Conservation (phyloP, 805 yeast genomes). For the Metschnikowia reukaufii region DNA sequence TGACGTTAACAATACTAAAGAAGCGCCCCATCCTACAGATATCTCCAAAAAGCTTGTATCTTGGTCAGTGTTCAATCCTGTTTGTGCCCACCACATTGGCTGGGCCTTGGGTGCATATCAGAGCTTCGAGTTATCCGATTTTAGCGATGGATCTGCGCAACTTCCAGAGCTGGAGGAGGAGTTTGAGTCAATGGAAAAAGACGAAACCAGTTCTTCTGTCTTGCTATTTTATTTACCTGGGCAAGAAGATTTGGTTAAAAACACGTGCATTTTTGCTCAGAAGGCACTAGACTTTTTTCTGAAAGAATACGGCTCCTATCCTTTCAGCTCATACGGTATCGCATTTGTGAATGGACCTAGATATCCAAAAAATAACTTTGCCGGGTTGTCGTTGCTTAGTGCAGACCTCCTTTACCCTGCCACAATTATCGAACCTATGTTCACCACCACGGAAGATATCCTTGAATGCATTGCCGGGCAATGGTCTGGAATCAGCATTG, state of each 20-base stretch:
- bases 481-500: slow-evolving; percentile 91
- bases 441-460: slow-evolving; percentile 63
- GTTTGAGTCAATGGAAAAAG: slow-evolving; percentile 31
- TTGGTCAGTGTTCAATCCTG: slow-evolving; percentile 77
- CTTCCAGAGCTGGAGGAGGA: slow-evolving; percentile 31
- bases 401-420: slow-evolving; percentile 70
- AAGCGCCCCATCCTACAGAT: slow-evolving; percentile 74
- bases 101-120: slow-evolving; percentile 93
- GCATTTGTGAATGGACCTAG: slow-evolving; percentile 55
- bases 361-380: slow-evolving; percentile 50
- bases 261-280: slow-evolving; percentile 73
- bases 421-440: slow-evolving; percentile 74
- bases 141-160: slow-evolving; percentile 31
- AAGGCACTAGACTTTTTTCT: slow-evolving; percentile 81
- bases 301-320: slow-evolving; percentile 89
- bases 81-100: slow-evolving; percentile 91
- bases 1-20: slow-evolving; percentile 64
- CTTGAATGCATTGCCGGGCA: slow-evolving; percentile 77
- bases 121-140: slow-evolving; percentile 52
- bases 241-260: slow-evolving; percentile 52
- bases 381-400: slow-evolving; percentile 66
- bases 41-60: slow-evolving; percentile 69
- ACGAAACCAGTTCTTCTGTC: slow-evolving; percentile 36
- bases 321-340: slow-evolving; percentile 78
- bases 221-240: slow-evolving; percentile 66